Evolutionary conservation across 805 yeast species (phyloP).

Genomic region (Aciculoconidium aculeatum): DNA sequence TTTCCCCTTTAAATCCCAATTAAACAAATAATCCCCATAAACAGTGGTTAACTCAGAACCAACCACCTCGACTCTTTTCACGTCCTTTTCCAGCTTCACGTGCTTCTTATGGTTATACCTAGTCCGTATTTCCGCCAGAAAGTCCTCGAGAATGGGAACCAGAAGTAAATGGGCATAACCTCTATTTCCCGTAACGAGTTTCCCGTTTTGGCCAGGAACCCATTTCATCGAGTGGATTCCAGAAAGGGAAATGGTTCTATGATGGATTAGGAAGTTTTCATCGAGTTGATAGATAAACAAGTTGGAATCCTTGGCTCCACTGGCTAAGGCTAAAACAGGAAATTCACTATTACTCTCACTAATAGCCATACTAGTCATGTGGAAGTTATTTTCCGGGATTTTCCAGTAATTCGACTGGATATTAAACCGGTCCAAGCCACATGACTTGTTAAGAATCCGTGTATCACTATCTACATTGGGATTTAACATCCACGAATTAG

Average conservation of each 20-base stretch:
- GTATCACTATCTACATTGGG: conserved; percentile 21
- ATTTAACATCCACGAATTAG: conserved; percentile 26
- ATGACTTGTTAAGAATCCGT: conserved; percentile 35
- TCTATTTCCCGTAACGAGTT: conserved; percentile 60
- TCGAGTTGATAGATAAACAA: conserved; percentile 48
- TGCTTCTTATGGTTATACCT: conserved; percentile 76
- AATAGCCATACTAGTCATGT: conserved; percentile 41
- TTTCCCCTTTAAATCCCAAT: conserved; percentile 58
- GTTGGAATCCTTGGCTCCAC: conserved; percentile 41
- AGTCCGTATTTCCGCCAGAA: conserved; percentile 67
- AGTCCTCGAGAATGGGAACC: conserved; percentile 45
- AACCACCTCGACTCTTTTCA: too few relatives aligned
- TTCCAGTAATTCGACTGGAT: conserved; percentile 42
- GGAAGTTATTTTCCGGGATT: conserved; percentile 37
- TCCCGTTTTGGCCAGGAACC: conserved; percentile 37
- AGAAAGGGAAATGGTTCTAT: conserved; percentile 54
- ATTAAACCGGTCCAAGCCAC: conserved; percentile 34
- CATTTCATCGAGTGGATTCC: conserved; percentile 49
- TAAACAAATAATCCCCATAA: conserved; percentile 63
- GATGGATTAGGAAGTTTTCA: conserved; percentile 44
- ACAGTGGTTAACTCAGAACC: too few relatives aligned
- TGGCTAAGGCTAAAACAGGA: conserved; percentile 49
- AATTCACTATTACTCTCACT: conserved; percentile 11
- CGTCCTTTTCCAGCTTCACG: conserved; percentile 30
- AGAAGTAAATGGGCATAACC: conserved; percentile 71